phyloP scores from a whole-genome alignment of 1,284 basidiomycete species.

The Papiliotrema flavescens region DNA sequence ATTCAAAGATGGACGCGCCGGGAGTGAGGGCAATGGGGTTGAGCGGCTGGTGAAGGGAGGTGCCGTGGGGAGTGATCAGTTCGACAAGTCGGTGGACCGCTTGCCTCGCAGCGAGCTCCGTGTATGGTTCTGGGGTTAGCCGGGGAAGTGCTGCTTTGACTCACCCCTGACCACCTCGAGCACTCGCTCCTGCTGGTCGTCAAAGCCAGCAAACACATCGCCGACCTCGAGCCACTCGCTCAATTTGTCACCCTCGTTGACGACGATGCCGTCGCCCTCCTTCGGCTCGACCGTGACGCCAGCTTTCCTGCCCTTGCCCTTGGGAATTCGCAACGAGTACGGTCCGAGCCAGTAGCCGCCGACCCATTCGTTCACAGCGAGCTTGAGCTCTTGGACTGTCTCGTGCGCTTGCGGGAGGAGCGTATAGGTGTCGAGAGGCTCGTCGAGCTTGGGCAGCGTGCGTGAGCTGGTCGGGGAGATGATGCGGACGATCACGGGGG shows the following conservation, averaged over 20 bases:
- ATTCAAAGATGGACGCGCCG: slow-evolving; percentile 53
- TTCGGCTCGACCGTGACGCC: slow-evolving; percentile 6
- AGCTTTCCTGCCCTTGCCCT: slow-evolving; percentile 12
- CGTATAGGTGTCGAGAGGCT: slow-evolving; percentile 31
- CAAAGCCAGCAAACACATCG: slow-evolving; percentile 46
- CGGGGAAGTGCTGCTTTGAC: slow-evolving; percentile 4
- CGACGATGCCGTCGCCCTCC: slow-evolving; percentile 31
- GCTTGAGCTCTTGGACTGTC: slow-evolving; percentile 49
- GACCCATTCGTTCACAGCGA: slow-evolving; percentile 47
- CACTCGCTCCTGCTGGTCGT: slow-evolving; percentile 34
- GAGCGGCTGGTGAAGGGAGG: slow-evolving; percentile 44
- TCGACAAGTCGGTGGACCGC: slow-evolving; percentile 53
- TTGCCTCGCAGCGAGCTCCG: slow-evolving; percentile 52
- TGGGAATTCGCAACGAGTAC: slow-evolving; percentile 45
- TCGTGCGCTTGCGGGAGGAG: slow-evolving; percentile 44
- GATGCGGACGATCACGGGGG: slow-evolving; percentile 41
- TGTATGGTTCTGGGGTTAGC: slow-evolving; percentile 49
- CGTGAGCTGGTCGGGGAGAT: slow-evolving; percentile 40
- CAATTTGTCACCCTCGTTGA: slow-evolving; percentile 45
- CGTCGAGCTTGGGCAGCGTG: slow-evolving; percentile 38
- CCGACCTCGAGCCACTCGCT: slow-evolving; percentile 50
- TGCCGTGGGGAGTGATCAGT: slow-evolving; percentile 49
- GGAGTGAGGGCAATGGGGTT: slow-evolving; percentile 50
- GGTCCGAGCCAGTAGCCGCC: slow-evolving; percentile 51
- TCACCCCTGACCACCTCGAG: slow-evolving; percentile 47